Evolutionary conservation across 306 rosid species (phyloP).

Genomic region (Castanospermum australe): DNA sequence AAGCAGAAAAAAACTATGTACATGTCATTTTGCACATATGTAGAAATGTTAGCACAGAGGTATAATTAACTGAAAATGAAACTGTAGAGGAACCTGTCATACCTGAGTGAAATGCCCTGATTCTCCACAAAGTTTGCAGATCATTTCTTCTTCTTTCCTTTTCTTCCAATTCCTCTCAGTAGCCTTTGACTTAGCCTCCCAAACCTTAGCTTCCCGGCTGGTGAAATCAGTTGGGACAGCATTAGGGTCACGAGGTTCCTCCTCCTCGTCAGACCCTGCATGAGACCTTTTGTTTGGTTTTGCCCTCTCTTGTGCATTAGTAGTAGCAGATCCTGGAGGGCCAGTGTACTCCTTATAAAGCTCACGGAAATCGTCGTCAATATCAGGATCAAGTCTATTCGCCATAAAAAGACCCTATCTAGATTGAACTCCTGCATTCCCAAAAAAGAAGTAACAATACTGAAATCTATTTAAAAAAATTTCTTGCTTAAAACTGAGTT

Average conservation of each 20-base stretch:
- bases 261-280: constrained; percentile 84
- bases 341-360: constrained; percentile 99
- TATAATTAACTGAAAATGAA: constrained; percentile 4
- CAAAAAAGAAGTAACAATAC: constrained; percentile 2
- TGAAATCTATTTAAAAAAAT: neutral
- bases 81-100: neutral
- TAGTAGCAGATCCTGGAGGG: constrained; percentile 56
- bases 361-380: constrained; percentile 85
- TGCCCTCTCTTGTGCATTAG: constrained; percentile 50
- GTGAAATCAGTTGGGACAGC: constrained; percentile 98
- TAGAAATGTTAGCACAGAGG: neutral
- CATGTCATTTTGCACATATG: neutral
- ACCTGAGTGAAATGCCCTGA: constrained; percentile 99
- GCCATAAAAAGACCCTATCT: constrained; percentile 51
- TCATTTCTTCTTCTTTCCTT: constrained; percentile 97
- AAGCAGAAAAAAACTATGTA: neutral
- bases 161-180: constrained; percentile 99
- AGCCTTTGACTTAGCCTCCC: constrained; percentile 99
- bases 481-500: neutral
- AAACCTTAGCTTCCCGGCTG: constrained; percentile 98
- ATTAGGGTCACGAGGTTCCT: constrained; percentile 82
- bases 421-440: constrained; percentile 35
- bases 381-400: constrained; percentile 66
- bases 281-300: constrained; percentile 73
- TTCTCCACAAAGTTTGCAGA: constrained; percentile 94